Percentiles rank a stretch among this genome's conserved stretches.
phyloP scores from a whole-genome alignment of 1,284 basidiomycete genomes.

The Golubevia pallescens region DNA sequence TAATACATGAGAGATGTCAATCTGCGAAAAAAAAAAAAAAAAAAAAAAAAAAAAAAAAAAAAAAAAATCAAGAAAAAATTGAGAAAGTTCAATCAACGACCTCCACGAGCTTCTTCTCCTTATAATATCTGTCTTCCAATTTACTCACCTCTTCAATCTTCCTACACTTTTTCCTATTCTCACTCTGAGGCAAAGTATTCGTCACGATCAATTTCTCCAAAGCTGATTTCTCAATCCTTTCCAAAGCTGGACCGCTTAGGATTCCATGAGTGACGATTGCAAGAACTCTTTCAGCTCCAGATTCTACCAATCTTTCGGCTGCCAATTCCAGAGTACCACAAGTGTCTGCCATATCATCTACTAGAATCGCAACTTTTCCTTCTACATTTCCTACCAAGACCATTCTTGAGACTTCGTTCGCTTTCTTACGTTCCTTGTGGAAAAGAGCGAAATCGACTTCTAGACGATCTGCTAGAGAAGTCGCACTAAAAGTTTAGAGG shows the following conservation, averaged over 20 bases:
- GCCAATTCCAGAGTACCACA: constrained; percentile 96
- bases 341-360: constrained; percentile 99
- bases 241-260: constrained; percentile 83
- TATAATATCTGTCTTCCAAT: no score
- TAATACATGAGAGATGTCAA: constrained; percentile 92
- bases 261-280: constrained; percentile 99
- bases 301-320: constrained; percentile 84
- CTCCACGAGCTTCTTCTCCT: no score
- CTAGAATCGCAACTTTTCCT: constrained; percentile 94
- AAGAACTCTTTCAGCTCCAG: constrained; percentile 83
- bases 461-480: constrained; percentile 93
- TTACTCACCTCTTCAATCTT: no score
- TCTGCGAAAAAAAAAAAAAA: no score
- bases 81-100: no score
- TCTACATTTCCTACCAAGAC: constrained; percentile 92
- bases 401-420: constrained; percentile 99
- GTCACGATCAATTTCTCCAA: constrained; percentile 96
- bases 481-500: constrained; percentile 72
- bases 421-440: constrained; percentile 99
- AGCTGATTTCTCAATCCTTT: constrained; percentile 58
- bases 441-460: constrained; percentile 98
- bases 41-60: no score
- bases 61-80: no score
- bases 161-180: constrained; percentile 76
- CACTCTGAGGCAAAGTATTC: constrained; percentile 91